These are phyloP conservation scores for Taiwanofungus camphoratus DNA, from an alignment of 1,284 basidiomycete genomes.

Conservation along the genomic window DNA sequence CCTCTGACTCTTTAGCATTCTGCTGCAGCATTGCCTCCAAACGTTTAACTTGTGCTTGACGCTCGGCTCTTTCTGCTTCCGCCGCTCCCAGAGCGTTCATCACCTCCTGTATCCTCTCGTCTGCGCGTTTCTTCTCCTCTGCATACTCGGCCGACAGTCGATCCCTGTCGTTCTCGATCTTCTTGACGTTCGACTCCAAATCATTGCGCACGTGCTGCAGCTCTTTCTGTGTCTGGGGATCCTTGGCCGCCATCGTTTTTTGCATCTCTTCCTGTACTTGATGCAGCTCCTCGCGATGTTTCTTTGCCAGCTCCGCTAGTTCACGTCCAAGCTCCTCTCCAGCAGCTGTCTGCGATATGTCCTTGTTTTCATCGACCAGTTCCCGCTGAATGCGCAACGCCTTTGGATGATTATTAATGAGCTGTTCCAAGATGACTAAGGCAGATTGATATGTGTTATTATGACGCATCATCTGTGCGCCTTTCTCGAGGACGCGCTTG, in stretches of 20 bases:
- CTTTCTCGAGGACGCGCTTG: slow-evolving; percentile 13
- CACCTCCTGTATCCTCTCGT: neutral
- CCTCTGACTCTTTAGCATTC: neutral
- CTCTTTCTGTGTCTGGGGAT: slow-evolving; percentile 1
- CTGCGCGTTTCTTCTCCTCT: neutral
- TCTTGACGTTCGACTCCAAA: neutral
- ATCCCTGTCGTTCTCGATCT: neutral
- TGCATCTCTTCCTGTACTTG: neutral
- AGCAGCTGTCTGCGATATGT: slow-evolving; percentile 12
- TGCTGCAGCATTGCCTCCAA: neutral
- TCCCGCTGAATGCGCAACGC: slow-evolving; percentile 16
- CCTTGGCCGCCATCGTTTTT: neutral
- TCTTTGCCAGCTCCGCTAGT: neutral
- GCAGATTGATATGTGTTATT: slow-evolving; percentile 6
- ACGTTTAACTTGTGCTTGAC: neutral
- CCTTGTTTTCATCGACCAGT: slow-evolving; percentile 16
- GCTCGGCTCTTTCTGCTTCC: neutral
- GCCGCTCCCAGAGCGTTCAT: neutral
- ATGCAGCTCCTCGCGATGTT: neutral
- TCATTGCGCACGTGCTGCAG: neutral
- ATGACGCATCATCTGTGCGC: slow-evolving; percentile 13
- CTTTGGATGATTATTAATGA: slow-evolving; percentile 8
- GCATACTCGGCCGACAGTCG: neutral
- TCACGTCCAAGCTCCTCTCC: slow-evolving; percentile 13
- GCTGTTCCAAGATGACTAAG: slow-evolving; percentile 1